These are phyloP conservation scores for Naganishia onofrii DNA, from an alignment of 768 basidiomycete genomes.

Conservation along the genomic window DNA sequence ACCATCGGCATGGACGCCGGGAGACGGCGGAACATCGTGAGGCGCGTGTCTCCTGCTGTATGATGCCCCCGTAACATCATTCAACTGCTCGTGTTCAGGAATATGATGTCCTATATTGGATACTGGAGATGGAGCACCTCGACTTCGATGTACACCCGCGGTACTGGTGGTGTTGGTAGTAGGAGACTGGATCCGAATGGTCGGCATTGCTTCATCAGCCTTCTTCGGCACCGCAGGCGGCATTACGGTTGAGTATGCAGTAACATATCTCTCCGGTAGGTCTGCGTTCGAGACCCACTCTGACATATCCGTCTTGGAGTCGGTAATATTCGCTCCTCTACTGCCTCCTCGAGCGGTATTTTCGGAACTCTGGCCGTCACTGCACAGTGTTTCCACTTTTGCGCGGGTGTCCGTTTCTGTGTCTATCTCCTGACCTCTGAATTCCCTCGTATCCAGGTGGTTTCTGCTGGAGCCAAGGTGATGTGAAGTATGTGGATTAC, in stretches of 20 bases:
- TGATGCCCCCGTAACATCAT: not conserved
- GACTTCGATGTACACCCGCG: slow-evolving; percentile 28
- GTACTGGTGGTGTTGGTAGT: slow-evolving; percentile 35
- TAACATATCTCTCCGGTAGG: slow-evolving; percentile 33
- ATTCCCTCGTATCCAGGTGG: not conserved
- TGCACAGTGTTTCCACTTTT: not conserved
- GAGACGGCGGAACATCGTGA: not conserved
- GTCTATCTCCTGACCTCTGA: not conserved
- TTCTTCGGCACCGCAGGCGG: slow-evolving; percentile 9
- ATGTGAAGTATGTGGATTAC: slow-evolving; percentile 19
- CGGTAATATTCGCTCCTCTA: not conserved
- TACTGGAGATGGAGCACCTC: slow-evolving; percentile 23
- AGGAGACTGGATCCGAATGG: slow-evolving; percentile 47
- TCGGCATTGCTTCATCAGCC: slow-evolving; percentile 32
- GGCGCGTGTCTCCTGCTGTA: not conserved
- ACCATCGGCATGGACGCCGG: not conserved
- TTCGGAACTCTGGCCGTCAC: not conserved
- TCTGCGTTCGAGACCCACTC: slow-evolving; percentile 48
- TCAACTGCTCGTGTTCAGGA: not conserved
- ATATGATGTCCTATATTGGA: not conserved
- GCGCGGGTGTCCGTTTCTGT: not conserved
- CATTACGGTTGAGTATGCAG: not conserved
- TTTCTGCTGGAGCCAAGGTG: slow-evolving; percentile 12
- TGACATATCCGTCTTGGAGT: not conserved
- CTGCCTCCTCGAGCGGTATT: not conserved